Percentiles rank a stretch among this genome's conserved stretches.
Evolutionary conservation across 805 yeast genomes (phyloP).

Genomic region (Hanseniaspora pseudoguilliermondii): DNA sequence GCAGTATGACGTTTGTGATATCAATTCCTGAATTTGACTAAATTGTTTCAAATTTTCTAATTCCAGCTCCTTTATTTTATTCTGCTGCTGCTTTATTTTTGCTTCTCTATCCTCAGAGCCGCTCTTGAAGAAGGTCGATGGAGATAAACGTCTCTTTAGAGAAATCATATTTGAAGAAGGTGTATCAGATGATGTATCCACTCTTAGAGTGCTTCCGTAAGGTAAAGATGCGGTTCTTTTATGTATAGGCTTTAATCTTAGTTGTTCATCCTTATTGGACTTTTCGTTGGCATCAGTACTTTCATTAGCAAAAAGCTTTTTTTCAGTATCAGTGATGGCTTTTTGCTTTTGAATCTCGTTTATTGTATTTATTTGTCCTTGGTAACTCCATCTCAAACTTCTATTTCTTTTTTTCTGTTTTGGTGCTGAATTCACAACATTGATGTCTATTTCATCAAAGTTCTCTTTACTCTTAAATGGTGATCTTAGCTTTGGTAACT

Average conservation of each 20-base stretch:
- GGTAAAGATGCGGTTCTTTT: slow-evolving; percentile 13
- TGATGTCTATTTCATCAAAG: not conserved
- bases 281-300: not conserved
- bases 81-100: slow-evolving; percentile 6
- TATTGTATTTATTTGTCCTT: slow-evolving; percentile 9
- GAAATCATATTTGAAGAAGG: not conserved
- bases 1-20: slow-evolving; percentile 10
- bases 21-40: slow-evolving; percentile 8
- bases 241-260: not conserved
- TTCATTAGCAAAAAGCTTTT: not conserved
- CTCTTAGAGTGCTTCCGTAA: not conserved
- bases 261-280: not conserved
- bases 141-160: slow-evolving; percentile 7
- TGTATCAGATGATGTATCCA: not conserved
- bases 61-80: slow-evolving; percentile 4
- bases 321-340: not conserved
- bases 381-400: slow-evolving; percentile 13
- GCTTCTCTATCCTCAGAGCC: slow-evolving; percentile 8
- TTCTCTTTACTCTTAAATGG: not conserved
- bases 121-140: slow-evolving; percentile 7
- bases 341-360: slow-evolving; percentile 10
- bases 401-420: slow-evolving; percentile 6
- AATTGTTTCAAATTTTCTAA: slow-evolving; percentile 8
- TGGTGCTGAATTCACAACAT: not conserved
- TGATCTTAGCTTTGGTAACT: slow-evolving; percentile 8